Percentiles rank a stretch among this genome's conserved stretches.
Conservation (phyloP, 2,329 filamentous ascomycete genomes). For the Aspergillus calidoustus region DNA sequence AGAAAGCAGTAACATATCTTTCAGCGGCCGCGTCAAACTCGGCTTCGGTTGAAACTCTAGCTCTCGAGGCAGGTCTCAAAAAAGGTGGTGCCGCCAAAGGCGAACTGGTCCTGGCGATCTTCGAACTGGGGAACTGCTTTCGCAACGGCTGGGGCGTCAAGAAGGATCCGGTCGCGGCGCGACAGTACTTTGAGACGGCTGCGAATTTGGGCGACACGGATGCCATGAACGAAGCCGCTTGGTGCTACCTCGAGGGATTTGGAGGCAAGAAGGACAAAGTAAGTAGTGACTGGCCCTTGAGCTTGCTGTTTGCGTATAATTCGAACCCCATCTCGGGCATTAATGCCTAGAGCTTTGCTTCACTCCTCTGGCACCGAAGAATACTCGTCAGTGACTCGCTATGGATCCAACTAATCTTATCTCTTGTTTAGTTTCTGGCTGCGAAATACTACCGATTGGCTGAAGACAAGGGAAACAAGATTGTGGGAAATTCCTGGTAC, state of each 20-base stretch:
- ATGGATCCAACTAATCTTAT: conserved; percentile 17
- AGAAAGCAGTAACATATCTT: conserved; percentile 79
- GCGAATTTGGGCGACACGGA: conserved; percentile 96
- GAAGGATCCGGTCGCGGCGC: conserved; percentile 82
- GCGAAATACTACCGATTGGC: conserved; percentile 92
- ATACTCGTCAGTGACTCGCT: conserved; percentile 15
- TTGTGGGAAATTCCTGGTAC: conserved; percentile 92
- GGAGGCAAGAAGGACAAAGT: conserved; percentile 99
- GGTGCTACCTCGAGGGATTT: conserved; percentile 97
- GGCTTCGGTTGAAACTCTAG: conserved; percentile 81
- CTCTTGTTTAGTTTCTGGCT: conserved; percentile 53
- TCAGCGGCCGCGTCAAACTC: conserved; percentile 89
- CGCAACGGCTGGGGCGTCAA: conserved; percentile 91
- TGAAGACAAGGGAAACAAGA: conserved; percentile 86
- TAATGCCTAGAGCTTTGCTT: conserved; percentile 33
- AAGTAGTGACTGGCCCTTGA: conserved; percentile 56
- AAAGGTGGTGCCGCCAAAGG: conserved; percentile 95
- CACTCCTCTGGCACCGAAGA: conserved; percentile 26
- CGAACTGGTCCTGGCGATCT: conserved; percentile 94
- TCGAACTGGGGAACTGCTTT: conserved; percentile 78
- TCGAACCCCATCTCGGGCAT: conserved; percentile 32
- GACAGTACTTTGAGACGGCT: conserved; percentile 94
- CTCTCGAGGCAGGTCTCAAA: conserved; percentile 83
- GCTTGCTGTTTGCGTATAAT: conserved; percentile 2
- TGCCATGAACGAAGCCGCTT: conserved; percentile 95